Conservation (phyloP, 768 basidiomycete species). For the Ephemerocybe angulata region DNA sequence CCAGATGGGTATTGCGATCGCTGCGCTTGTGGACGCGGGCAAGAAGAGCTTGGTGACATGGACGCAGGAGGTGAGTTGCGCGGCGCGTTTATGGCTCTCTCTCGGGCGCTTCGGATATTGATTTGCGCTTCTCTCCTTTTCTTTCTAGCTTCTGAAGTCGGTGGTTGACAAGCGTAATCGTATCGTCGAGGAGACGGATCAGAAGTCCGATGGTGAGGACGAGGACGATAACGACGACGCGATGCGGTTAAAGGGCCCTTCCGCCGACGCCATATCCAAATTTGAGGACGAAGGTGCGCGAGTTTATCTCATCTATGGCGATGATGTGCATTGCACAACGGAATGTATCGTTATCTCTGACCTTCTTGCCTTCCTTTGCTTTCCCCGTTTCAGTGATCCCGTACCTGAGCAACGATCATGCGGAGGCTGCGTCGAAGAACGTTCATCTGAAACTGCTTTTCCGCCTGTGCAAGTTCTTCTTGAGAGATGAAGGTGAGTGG, state of each 20-base stretch:
- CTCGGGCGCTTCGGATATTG: too few species aligned
- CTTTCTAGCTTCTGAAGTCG: conserved; percentile 52
- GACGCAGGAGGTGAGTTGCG: conserved; percentile 66
- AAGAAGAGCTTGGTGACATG: conserved; percentile 68
- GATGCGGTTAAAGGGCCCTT: conserved; percentile 42
- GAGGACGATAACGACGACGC: conserved; percentile 26
- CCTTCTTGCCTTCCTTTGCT: background rate
- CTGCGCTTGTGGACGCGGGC: conserved; percentile 64
- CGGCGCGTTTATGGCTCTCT: too few species aligned
- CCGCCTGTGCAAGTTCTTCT: conserved; percentile 66
- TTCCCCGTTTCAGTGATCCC: conserved; percentile 58
- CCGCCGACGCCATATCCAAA: conserved; percentile 64
- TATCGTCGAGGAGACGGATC: conserved; percentile 61
- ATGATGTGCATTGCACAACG: background rate
- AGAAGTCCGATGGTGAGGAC: conserved; percentile 33
- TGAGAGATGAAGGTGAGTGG: conserved; percentile 60
- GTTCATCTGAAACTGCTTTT: conserved; percentile 81
- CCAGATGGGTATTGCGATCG: conserved; percentile 83
- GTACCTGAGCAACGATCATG: conserved; percentile 69
- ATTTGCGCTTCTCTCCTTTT: background rate
- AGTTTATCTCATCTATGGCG: background rate
- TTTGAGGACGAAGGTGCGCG: conserved; percentile 74
- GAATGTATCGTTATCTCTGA: background rate
- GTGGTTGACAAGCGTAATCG: conserved; percentile 57
- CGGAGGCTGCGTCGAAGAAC: conserved; percentile 73